Evolutionary conservation across 2,329 filamentous ascomycete species (phyloP).

Genomic region (Aspergillus sclerotialis): DNA sequence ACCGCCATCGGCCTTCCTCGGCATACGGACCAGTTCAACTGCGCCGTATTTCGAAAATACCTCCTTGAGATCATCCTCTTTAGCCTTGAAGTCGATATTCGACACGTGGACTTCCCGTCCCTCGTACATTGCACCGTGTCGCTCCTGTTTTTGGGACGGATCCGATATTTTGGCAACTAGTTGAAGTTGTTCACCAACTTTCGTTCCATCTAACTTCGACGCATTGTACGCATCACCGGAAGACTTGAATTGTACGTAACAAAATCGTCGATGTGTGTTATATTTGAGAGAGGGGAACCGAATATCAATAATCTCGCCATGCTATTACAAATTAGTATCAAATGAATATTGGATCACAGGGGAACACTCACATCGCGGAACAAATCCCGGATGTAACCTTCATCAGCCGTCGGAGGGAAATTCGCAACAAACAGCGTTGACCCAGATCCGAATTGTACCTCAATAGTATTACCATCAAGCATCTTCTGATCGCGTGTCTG

Average conservation of each 20-base stretch:
- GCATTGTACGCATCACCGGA: slow-evolving; percentile 63
- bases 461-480: slow-evolving; percentile 65
- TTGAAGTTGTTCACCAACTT: slow-evolving; percentile 61
- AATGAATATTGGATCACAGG: background rate
- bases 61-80: slow-evolving; percentile 62
- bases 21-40: slow-evolving; percentile 65
- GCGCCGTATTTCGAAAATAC: slow-evolving; percentile 70
- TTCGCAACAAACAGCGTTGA: slow-evolving; percentile 87
- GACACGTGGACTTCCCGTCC: slow-evolving; percentile 77
- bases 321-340: slow-evolving; percentile 32
- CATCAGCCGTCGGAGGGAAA: slow-evolving; percentile 57
- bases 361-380: slow-evolving; percentile 44
- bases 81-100: slow-evolving; percentile 56
- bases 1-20: slow-evolving; percentile 59
- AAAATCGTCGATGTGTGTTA: slow-evolving; percentile 85
- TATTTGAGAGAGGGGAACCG: slow-evolving; percentile 87
- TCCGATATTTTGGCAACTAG: slow-evolving; percentile 79
- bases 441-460: slow-evolving; percentile 66
- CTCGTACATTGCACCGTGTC: slow-evolving; percentile 75
- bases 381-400: slow-evolving; percentile 48
- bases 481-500: slow-evolving; percentile 74
- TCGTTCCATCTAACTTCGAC: slow-evolving; percentile 62
- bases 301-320: slow-evolving; percentile 75
- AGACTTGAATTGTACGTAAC: slow-evolving; percentile 83
- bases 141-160: slow-evolving; percentile 67